A percentile compares a stretch with the other conserved stretches of the same genome.
Evolutionary conservation across 257 asterid species (phyloP).

Genomic region (Solanum chmielewskii): DNA sequence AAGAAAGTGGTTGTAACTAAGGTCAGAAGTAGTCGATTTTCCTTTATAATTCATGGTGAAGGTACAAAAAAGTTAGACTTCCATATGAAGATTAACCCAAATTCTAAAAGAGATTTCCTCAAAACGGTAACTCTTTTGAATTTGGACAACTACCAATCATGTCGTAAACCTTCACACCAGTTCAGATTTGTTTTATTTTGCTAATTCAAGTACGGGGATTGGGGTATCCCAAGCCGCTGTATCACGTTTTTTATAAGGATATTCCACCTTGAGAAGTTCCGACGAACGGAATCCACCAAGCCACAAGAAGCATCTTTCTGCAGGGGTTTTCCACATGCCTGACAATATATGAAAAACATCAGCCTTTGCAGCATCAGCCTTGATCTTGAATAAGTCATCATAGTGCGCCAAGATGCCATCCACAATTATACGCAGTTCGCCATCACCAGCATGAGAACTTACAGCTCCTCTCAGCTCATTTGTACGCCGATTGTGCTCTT

Average conservation of each 20-base stretch:
- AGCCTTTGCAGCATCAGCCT: slow-evolving; percentile 88
- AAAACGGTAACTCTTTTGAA: background rate
- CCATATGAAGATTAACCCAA: background rate
- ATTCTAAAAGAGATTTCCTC: background rate
- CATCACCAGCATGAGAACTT: slow-evolving; percentile 88
- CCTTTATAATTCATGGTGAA: background rate
- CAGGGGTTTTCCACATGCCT: slow-evolving; percentile 98
- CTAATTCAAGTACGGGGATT: background rate
- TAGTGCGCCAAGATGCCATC: slow-evolving; percentile 83
- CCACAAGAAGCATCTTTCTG: slow-evolving; percentile 95
- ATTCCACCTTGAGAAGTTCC: slow-evolving; percentile 71
- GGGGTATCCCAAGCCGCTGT: background rate
- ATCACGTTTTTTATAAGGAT: background rate
- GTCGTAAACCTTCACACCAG: background rate
- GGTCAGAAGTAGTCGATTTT: background rate
- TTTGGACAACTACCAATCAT: background rate
- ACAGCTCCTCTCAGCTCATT: slow-evolving; percentile 94
- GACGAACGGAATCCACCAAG: slow-evolving; percentile 97
- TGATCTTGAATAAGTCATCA: slow-evolving; percentile 81
- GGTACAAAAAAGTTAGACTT: background rate
- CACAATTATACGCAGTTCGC: slow-evolving; percentile 82
- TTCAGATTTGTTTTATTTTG: background rate
- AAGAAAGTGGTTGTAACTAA: background rate
- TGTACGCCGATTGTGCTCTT: slow-evolving; percentile 77
- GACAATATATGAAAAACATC: slow-evolving; percentile 93